Base-by-base conservation (phyloP, 2,329 filamentous ascomycete genomes). In the Colletotrichum tabaci region DNA sequence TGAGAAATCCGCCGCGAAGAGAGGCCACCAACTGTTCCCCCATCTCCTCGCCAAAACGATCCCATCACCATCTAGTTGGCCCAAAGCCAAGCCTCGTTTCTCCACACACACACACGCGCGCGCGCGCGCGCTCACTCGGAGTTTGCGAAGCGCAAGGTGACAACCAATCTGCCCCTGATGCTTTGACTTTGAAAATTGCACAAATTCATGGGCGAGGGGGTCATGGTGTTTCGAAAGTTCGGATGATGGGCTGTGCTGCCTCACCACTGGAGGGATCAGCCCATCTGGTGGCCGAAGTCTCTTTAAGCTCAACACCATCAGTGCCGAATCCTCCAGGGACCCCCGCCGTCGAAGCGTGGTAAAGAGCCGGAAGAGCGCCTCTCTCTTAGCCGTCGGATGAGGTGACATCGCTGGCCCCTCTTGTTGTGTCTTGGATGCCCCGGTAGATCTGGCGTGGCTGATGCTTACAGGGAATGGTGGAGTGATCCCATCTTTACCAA, bases 241-340 rank as follows among this genome's bases (percentile, higher is more conserved):
- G 61, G 66, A 69, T 65, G 69, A 72, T 44, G 66, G 68, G 70
- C 70, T 71, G 61, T 72, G 70, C 61, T 71, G 66, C 70, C 56
- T 72, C 66, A 72, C 47, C 49, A 56, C 44, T 47, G 56, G 68
- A 68, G 58, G 64, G 64, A 62, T 35, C 44, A 63, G 47, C 69
- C 53, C 57, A 62, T 63, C 65, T 55, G 35, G 35, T 40, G 57
- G 38, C 61, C 56, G 69, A 68, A 50, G 70, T 72, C 55, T 57
- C 70, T 72, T 72, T 72, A 72, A 70, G 70, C 70, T 72, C 70
- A 72, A 30, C 57, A 68, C 68, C 64, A 50, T 61, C 49, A 47
- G 26, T 35, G 44, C n/a, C n/a, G 18, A 52, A 42, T 18, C 18
- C 40, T 67, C 42, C 68, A 63, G 66, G 68, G 58, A 53, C 53